These are phyloP conservation scores for Lablab purpureus DNA, from an alignment of 306 rosid species.

Conservation along the genomic window DNA sequence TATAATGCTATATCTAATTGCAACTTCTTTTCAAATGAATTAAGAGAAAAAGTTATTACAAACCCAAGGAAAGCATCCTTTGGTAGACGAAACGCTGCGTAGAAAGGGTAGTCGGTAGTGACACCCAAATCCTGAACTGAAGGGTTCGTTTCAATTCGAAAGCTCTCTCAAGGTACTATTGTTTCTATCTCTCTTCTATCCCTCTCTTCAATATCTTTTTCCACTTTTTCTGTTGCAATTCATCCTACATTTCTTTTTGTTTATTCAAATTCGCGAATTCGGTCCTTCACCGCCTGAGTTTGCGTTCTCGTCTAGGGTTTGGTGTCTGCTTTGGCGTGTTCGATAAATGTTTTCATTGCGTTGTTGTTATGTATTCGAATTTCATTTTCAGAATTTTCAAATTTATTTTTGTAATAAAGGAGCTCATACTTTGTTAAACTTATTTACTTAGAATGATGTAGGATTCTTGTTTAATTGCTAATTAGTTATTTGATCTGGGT, in stretches of 20 bases:
- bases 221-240: not conserved
- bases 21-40: no score
- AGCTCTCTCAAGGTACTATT: not conserved
- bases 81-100: conserved; percentile 10
- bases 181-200: not conserved
- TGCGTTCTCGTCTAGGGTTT: not conserved
- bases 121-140: not conserved
- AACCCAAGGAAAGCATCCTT: not conserved
- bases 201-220: not conserved
- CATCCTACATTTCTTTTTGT: not conserved
- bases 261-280: not conserved
- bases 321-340: not conserved
- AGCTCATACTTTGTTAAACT: not conserved
- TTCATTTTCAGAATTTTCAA: conserved; percentile 9
- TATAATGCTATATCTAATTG: no score
- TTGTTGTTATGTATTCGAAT: not conserved
- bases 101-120: not conserved
- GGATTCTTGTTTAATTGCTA: not conserved
- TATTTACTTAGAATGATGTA: not conserved
- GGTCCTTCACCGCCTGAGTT: not conserved
- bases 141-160: not conserved
- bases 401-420: not conserved
- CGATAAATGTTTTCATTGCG: not conserved
- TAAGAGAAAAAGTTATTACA: no score
- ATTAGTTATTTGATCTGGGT: not conserved